Evolutionary conservation across 1,284 basidiomycete genomes (phyloP), one percentile per base, ranked within the genome.

Genomic region (Cryptococcus sp.): DNA sequence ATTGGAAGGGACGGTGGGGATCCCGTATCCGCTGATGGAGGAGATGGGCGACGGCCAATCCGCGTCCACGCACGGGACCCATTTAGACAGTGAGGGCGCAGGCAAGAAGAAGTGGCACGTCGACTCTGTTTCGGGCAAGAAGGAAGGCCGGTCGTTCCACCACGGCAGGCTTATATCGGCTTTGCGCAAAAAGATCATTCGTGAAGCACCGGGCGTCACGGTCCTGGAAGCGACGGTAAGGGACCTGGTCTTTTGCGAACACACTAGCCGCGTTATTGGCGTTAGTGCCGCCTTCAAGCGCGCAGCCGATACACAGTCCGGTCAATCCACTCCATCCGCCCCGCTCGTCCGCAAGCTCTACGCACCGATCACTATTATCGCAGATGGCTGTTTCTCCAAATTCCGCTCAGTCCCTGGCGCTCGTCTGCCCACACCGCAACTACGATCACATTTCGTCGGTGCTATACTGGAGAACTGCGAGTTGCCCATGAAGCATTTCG

Each of bases 311-410:
- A n/a, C n/a, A n/a, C n/a, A n/a, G n/a, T n/a, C n/a, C n/a, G n/a
- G n/a, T n/a, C n/a, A n/a, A n/a, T n/a, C 40, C 17, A 25, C 47
- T 38, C 8, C 41, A 7, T 8, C 29, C 22, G 20, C 54, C 55
- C 58, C 65, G 17, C 55, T 72, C 29, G 64, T 68, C 17, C 63
- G 61, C 23, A 75, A 78, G 50, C 74, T 80, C 52, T 84, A 81
- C 55, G 92, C 90, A 0, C 86, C 88, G 46, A 78, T 99, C 46
- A 92, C 92, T 46, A 81, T 99, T 73, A 81, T 98, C 55, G 93
- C 93, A 7, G 95, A 99, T 75, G 95, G 95, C 0, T 97, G 93
- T 77, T 93, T 93, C 77, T 95, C 92, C 45, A 90, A 89, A 68
- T 91, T 91, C 80, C 82, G 89, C 48, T 67, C 73, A 16, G 67